Evolutionary conservation across 768 basidiomycete species (phyloP).

Genomic region (Tephrocybe sp.): DNA sequence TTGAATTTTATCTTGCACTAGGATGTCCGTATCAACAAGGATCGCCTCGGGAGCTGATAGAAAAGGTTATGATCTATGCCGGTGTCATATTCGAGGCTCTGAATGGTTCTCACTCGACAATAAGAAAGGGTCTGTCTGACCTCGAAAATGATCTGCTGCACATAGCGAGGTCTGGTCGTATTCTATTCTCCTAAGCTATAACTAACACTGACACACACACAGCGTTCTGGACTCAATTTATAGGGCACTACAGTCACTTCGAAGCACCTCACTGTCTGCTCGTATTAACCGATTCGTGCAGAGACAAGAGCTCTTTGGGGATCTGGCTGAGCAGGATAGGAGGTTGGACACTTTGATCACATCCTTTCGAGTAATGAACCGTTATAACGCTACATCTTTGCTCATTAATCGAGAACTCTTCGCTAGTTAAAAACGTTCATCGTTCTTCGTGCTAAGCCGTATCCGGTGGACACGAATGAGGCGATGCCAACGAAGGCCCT

Average conservation of each 20-base stretch:
- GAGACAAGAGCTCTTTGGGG: conserved; percentile 19
- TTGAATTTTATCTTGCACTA: conserved; percentile 4
- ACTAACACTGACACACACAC: no score
- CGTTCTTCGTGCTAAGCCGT: conserved; percentile 4
- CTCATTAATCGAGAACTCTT: not conserved
- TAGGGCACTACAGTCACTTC: conserved; percentile 10
- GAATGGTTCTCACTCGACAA: conserved; percentile 11
- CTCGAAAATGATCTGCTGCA: conserved; percentile 23
- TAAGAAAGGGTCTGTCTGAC: conserved; percentile 9
- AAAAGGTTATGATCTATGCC: conserved; percentile 23
- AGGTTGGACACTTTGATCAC: conserved; percentile 27
- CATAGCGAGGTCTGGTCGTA: no score
- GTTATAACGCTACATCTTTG: not conserved
- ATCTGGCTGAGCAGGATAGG: conserved; percentile 24
- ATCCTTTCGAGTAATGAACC: conserved; percentile 22
- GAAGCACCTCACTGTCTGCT: conserved; percentile 12
- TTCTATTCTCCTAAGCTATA: no score
- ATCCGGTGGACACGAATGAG: no score
- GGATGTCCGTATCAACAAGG: conserved; percentile 23
- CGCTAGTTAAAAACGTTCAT: conserved; percentile 15
- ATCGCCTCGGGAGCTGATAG: conserved; percentile 22
- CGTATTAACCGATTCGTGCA: conserved; percentile 18
- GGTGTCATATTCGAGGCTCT: conserved; percentile 25
- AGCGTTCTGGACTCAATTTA: conserved; percentile 20
- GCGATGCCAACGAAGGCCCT: not conserved